Conservation (phyloP, 2,329 filamentous ascomycete species). For the Exophiala dermatitidis region DNA sequence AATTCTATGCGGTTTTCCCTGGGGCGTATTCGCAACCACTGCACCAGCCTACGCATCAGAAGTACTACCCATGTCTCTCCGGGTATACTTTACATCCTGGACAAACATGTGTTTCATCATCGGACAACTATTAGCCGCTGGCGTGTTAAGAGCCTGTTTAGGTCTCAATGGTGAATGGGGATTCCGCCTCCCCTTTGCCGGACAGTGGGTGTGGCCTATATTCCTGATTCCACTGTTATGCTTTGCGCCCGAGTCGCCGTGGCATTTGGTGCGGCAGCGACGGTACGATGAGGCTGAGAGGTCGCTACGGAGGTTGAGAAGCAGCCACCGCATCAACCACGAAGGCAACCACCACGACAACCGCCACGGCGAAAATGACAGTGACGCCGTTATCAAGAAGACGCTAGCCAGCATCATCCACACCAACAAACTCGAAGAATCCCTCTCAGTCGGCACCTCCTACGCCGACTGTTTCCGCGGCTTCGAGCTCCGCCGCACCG, state of each 20-base stretch:
- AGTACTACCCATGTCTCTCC: conserved; percentile 37
- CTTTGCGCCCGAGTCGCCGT: conserved; percentile 37
- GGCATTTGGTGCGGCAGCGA: conserved; percentile 35
- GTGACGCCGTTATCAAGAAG: conserved; percentile 36
- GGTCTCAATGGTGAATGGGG: conserved; percentile 37
- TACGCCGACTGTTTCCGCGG: conserved; percentile 39
- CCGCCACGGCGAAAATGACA: no score
- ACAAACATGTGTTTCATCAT: conserved; percentile 46
- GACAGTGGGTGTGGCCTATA: conserved; percentile 39
- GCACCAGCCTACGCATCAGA: conserved; percentile 43
- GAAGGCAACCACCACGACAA: no score
- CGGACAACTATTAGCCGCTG: conserved; percentile 34
- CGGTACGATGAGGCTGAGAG: conserved; percentile 33
- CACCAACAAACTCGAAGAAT: conserved; percentile 36
- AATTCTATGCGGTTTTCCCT: conserved; percentile 41
- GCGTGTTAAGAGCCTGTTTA: conserved; percentile 31
- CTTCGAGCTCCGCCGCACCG: conserved; percentile 39
- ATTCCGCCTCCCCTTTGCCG: conserved; percentile 39
- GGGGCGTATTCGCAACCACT: conserved; percentile 46
- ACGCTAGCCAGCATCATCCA: conserved; percentile 39
- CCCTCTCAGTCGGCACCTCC: conserved; percentile 34
- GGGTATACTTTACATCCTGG: conserved; percentile 45
- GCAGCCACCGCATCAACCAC: no score
- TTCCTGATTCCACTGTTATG: conserved; percentile 35
- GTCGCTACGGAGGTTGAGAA: conserved; percentile 24